Percentiles rank a stretch among this genome's conserved stretches.
Evolutionary conservation across 208 protist species (phyloP).

Genomic region (Crithidia thermophila): DNA sequence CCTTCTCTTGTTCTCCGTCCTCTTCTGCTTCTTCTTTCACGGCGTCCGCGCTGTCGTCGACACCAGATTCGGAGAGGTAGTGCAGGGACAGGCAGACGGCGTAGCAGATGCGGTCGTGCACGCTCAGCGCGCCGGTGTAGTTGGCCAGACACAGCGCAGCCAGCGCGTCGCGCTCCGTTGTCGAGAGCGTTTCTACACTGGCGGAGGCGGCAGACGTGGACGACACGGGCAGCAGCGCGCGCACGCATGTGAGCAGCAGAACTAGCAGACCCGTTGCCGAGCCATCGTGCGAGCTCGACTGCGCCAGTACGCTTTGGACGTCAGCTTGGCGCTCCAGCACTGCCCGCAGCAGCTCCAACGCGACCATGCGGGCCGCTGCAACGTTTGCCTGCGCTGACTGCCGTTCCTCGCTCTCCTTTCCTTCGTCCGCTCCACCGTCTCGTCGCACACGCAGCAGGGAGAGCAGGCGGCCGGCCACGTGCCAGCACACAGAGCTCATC

Average conservation of each 20-base stretch:
- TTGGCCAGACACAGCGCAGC: slow-evolving; percentile 39
- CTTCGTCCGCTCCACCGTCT: slow-evolving; percentile 5
- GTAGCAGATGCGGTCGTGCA: slow-evolving; percentile 78
- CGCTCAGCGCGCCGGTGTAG: slow-evolving; percentile 63
- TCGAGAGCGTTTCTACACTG: slow-evolving; percentile 1
- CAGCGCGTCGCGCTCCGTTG: slow-evolving; percentile 4
- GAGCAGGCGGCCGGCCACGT: slow-evolving; percentile 41
- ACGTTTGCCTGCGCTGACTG: background rate
- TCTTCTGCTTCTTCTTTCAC: slow-evolving; percentile 15
- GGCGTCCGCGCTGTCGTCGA: background rate
- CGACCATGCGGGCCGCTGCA: background rate
- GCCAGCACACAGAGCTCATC: slow-evolving; percentile 49
- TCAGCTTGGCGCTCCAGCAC: slow-evolving; percentile 4
- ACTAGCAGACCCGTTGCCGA: slow-evolving; percentile 36
- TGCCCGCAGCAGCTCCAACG: slow-evolving; percentile 4
- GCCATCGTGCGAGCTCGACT: slow-evolving; percentile 18
- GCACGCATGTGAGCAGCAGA: slow-evolving; percentile 39
- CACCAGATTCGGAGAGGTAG: slow-evolving; percentile 43
- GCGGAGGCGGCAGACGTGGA: background rate
- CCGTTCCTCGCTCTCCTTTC: slow-evolving; percentile 4
- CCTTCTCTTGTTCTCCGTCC: background rate
- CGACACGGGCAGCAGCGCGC: slow-evolving; percentile 31
- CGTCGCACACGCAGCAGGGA: slow-evolving; percentile 6
- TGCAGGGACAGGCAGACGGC: slow-evolving; percentile 67
- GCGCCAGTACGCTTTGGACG: slow-evolving; percentile 9